A percentile compares a stretch with the other conserved stretches of the same genome.
phyloP scores from a whole-genome alignment of 2,329 filamentous ascomycete genomes.

The Bipolaris bicolor region DNA sequence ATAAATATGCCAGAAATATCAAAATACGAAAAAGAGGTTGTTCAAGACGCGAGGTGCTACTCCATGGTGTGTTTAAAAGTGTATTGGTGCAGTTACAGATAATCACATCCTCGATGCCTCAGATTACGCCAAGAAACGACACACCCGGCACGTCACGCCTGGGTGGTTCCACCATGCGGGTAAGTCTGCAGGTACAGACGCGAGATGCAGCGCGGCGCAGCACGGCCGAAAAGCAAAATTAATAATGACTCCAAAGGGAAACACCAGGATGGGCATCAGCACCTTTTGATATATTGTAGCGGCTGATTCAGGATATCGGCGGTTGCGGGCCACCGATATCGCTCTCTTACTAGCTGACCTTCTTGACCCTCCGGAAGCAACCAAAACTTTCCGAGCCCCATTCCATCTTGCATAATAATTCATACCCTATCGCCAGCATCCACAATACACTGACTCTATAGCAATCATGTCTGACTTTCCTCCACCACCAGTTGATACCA shows the following conservation, averaged over 20 bases:
- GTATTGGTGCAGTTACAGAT: constrained; percentile 4
- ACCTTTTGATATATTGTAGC: constrained; percentile 28
- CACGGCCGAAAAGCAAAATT: not conserved
- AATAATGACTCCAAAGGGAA: constrained; percentile 2
- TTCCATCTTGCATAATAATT: constrained; percentile 13
- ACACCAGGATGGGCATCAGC: constrained; percentile 14
- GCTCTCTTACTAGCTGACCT: constrained; percentile 27
- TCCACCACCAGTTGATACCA: constrained; percentile 76
- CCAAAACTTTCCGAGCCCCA: constrained; percentile 17
- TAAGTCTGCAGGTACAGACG: constrained; percentile 16
- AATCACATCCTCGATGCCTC: constrained; percentile 17
- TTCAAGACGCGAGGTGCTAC: not conserved
- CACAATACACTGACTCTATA: constrained; percentile 2
- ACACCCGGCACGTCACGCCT: constrained; percentile 12
- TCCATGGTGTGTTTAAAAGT: constrained; percentile 7
- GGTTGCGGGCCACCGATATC: constrained; percentile 42
- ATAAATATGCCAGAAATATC: not conserved
- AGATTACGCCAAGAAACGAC: constrained; percentile 22
- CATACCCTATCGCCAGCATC: constrained; percentile 11
- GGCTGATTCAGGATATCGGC: constrained; percentile 36
- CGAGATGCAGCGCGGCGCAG: not conserved
- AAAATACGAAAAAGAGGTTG: not conserved
- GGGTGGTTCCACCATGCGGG: constrained; percentile 14
- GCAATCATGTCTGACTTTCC: constrained; percentile 56
- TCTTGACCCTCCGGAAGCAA: constrained; percentile 24